Conservation (phyloP, 2,329 filamentous ascomycete genomes). For the Seiridium unicorne region DNA sequence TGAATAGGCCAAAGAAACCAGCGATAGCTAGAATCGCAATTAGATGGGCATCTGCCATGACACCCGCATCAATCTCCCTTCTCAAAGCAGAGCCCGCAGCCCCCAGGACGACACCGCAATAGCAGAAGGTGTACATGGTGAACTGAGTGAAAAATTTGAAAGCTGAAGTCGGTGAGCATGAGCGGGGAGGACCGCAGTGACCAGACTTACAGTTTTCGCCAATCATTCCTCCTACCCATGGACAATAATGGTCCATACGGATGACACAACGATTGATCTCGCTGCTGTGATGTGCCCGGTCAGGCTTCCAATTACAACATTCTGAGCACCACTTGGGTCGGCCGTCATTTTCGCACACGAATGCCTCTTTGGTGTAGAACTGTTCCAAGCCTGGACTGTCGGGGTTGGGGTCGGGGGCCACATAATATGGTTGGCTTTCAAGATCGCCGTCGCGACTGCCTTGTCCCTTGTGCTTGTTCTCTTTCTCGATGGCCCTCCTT, state of each 20-base stretch:
- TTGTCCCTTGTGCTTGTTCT: constrained; percentile 21
- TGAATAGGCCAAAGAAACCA: constrained; percentile 78
- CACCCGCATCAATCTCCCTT: constrained; percentile 44
- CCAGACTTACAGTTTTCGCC: constrained; percentile 66
- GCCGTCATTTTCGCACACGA: constrained; percentile 80
- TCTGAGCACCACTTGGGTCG: constrained; percentile 82
- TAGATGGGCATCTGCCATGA: constrained; percentile 55
- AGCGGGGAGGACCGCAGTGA: not conserved
- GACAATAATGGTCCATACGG: constrained; percentile 96
- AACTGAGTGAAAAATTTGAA: constrained; percentile 96
- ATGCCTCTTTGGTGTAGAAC: constrained; percentile 82
- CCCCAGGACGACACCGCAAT: constrained; percentile 63
- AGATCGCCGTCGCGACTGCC: constrained; percentile 23
- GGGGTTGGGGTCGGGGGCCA: constrained; percentile 44
- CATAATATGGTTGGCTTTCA: constrained; percentile 31
- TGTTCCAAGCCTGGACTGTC: constrained; percentile 68
- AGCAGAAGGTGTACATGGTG: constrained; percentile 68
- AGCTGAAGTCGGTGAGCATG: constrained; percentile 39
- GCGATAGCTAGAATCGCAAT: constrained; percentile 65
- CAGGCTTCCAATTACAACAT: constrained; percentile 85
- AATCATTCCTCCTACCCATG: constrained; percentile 93
- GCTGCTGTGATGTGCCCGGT: constrained; percentile 82
- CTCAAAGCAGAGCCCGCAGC: constrained; percentile 63
- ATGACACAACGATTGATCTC: constrained; percentile 78
- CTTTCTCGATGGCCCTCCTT: constrained; percentile 22